A percentile compares a stretch with the other conserved stretches of the same genome.
Conservation (phyloP, 2,329 filamentous ascomycete genomes). For the Monosporascus cannonballus region DNA sequence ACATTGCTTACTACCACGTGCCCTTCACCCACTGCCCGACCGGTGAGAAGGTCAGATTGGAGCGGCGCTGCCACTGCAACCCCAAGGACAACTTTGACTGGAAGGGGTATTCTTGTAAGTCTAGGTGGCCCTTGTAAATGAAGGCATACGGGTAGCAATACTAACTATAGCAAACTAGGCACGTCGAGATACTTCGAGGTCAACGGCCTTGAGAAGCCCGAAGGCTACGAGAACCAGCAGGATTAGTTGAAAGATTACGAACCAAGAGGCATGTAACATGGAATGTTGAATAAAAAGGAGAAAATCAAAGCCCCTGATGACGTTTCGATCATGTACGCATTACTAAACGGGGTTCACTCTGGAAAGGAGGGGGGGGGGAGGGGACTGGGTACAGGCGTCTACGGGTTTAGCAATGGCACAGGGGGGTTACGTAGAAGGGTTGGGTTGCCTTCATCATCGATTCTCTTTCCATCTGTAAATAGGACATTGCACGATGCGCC, state of each 20-base stretch:
- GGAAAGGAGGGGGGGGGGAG: constrained; percentile 10
- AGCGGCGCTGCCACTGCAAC: constrained; percentile 91
- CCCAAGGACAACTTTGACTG: constrained; percentile 98
- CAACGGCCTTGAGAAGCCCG: constrained; percentile 74
- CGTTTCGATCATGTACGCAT: constrained; percentile 10
- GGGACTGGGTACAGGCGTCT: constrained; percentile 19
- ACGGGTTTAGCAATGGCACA: constrained; percentile 8
- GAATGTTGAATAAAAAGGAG: background rate
- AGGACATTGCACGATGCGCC: background rate
- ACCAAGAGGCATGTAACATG: background rate
- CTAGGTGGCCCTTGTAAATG: background rate
- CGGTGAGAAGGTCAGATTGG: constrained; percentile 73
- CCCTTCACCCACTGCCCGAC: constrained; percentile 98
- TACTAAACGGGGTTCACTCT: constrained; percentile 8
- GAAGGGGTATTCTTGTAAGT: constrained; percentile 95
- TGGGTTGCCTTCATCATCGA: background rate
- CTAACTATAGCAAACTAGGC: constrained; percentile 41
- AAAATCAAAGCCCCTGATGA: constrained; percentile 10
- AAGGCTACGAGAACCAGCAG: constrained; percentile 72
- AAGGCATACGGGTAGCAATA: constrained; percentile 9
- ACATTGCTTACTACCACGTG: constrained; percentile 97
- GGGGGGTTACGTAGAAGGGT: background rate
- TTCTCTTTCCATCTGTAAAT: background rate
- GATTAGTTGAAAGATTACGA: constrained; percentile 30
- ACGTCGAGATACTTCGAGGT: constrained; percentile 82